Percentiles rank a stretch among this genome's conserved stretches.
phyloP scores from a whole-genome alignment of 805 yeast genomes.

The Yarrowia sp. region DNA sequence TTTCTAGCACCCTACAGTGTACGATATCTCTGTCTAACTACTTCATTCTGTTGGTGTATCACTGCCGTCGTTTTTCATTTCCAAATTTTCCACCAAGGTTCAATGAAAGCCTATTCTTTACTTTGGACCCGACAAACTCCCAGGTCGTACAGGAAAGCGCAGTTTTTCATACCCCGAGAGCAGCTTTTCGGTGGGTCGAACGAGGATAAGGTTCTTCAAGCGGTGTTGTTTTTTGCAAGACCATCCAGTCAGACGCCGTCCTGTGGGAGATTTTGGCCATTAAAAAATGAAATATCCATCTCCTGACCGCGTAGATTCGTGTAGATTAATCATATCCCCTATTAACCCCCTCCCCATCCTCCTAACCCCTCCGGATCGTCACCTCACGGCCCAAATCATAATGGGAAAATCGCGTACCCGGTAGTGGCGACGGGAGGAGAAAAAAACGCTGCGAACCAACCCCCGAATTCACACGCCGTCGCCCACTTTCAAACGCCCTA shows the following conservation, averaged over 20 bases:
- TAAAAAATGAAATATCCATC: too few relatives aligned
- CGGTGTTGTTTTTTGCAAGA: background rate
- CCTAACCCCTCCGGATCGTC: too few relatives aligned
- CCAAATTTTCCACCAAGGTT: background rate
- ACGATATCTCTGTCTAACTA: too few relatives aligned
- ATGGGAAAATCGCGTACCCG: background rate
- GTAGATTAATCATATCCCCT: too few relatives aligned
- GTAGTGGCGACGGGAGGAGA: background rate
- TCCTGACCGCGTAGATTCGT: too few relatives aligned
- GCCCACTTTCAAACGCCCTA: too few relatives aligned
- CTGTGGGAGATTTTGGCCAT: background rate
- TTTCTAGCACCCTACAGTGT: too few relatives aligned
- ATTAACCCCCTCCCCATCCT: too few relatives aligned
- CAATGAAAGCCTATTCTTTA: background rate
- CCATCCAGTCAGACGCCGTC: background rate
- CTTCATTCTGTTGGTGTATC: too few relatives aligned
- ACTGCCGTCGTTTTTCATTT: background rate
- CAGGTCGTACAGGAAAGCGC: background rate
- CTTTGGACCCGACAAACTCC: background rate
- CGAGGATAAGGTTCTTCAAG: background rate
- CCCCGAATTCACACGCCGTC: background rate
- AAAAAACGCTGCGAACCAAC: background rate
- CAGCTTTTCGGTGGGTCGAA: slow-evolving; percentile 2
- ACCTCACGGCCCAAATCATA: background rate
- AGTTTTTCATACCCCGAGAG: background rate